These are phyloP conservation scores for Xylaria palmicola DNA, from an alignment of 495 filamentous ascomycete species.

Conservation along the genomic window DNA sequence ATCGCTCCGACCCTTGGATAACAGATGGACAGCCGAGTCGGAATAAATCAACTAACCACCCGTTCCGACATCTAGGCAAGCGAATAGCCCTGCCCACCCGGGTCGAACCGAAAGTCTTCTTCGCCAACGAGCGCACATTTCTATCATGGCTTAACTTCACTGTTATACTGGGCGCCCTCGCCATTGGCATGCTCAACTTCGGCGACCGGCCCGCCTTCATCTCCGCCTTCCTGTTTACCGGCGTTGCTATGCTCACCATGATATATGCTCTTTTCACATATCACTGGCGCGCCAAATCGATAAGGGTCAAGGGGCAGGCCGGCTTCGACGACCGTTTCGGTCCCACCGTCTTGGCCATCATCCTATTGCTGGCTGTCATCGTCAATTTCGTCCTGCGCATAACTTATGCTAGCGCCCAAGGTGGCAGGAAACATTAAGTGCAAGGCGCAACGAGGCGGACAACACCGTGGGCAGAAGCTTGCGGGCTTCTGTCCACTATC, in stretches of 20 bases:
- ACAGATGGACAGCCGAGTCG: neutral
- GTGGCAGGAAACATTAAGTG: conserved; percentile 32
- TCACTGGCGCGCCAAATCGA: conserved; percentile 94
- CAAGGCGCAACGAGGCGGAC: neutral
- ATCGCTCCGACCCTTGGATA: neutral
- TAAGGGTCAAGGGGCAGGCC: conserved; percentile 83
- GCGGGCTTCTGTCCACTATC: neutral
- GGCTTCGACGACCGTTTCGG: conserved; percentile 96
- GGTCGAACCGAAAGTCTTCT: conserved; percentile 99
- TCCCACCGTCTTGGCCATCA: conserved; percentile 82
- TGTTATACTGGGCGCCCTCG: conserved; percentile 93
- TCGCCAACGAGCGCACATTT: conserved; percentile 99
- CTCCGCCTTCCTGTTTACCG: conserved; percentile 86
- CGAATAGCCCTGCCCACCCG: conserved; percentile 97
- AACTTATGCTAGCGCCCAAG: conserved; percentile 46
- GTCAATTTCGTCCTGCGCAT: conserved; percentile 93
- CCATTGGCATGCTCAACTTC: conserved; percentile 96
- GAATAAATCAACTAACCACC: neutral
- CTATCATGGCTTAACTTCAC: conserved; percentile 99
- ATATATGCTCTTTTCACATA: conserved; percentile 92
- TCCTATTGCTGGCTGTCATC: conserved; percentile 78
- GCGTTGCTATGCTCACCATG: conserved; percentile 94
- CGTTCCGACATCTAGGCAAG: conserved; percentile 62
- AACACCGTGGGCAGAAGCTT: neutral
- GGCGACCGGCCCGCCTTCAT: conserved; percentile 91